phyloP scores from a whole-genome alignment of 2,329 filamentous ascomycete genomes.

The Escovopsis weberi region DNA sequence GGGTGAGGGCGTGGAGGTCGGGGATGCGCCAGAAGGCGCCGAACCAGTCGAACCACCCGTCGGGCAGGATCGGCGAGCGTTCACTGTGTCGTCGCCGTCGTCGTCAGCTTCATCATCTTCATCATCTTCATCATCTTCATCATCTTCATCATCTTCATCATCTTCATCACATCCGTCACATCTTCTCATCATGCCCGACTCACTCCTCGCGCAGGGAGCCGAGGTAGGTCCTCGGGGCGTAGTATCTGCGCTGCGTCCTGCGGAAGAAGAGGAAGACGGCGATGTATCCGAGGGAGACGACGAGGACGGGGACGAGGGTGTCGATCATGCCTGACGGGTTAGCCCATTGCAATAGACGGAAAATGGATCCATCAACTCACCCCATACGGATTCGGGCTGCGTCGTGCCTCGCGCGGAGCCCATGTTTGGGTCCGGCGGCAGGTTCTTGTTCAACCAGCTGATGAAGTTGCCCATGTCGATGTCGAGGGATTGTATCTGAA shows the following conservation, averaged over 20 bases:
- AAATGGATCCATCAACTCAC: constrained; percentile 10
- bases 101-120: no score
- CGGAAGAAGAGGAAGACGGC: constrained; percentile 35
- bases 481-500: no score
- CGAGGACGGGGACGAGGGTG: constrained; percentile 38
- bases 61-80: constrained; percentile 39
- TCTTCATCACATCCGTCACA: neutral
- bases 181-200: constrained; percentile 8
- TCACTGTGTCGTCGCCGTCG: constrained; percentile 23
- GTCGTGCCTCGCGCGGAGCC: constrained; percentile 10
- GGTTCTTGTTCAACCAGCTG: constrained; percentile 22
- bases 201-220: constrained; percentile 35
- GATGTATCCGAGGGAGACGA: constrained; percentile 34
- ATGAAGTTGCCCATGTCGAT: constrained; percentile 22
- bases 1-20: constrained; percentile 70
- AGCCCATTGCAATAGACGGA: no score
- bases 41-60: constrained; percentile 49
- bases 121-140: constrained; percentile 6
- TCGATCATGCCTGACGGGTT: constrained; percentile 23
- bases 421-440: constrained; percentile 10
- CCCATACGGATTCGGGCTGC: constrained; percentile 20
- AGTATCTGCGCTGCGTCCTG: constrained; percentile 34
- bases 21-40: constrained; percentile 44
- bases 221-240: constrained; percentile 38
- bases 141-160: constrained; percentile 5